Percentiles rank a stretch among this genome's conserved stretches.
Conservation (phyloP, 2,329 filamentous ascomycete genomes). For the Cordyceps javanica region DNA sequence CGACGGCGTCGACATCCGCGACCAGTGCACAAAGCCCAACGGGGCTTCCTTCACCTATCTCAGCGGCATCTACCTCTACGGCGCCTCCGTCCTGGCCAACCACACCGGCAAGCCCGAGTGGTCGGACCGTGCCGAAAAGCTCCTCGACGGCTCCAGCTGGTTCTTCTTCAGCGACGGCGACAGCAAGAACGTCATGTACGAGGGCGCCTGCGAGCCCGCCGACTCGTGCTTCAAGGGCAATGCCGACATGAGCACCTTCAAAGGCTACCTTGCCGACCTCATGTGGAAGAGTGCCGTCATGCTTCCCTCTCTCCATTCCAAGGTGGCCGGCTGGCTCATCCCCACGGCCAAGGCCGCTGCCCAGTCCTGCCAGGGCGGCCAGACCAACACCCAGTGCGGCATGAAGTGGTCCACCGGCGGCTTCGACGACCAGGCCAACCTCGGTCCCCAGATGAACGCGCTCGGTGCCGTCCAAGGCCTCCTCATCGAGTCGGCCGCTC, state of each 20-base stretch:
- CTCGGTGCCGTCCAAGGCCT: constrained; percentile 58
- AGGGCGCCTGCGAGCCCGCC: constrained; percentile 57
- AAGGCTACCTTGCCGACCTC: constrained; percentile 60
- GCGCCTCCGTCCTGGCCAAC: constrained; percentile 59
- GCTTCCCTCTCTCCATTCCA: constrained; percentile 45
- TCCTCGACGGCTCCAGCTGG: constrained; percentile 45
- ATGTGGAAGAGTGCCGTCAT: constrained; percentile 53
- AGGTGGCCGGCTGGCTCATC: constrained; percentile 42
- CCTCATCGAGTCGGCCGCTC: constrained; percentile 35
- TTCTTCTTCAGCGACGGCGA: constrained; percentile 50
- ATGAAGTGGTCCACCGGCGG: constrained; percentile 55
- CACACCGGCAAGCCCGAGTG: constrained; percentile 47
- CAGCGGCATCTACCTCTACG: constrained; percentile 59
- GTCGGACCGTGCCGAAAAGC: constrained; percentile 44
- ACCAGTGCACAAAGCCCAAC: constrained; percentile 49
- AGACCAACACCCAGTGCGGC: constrained; percentile 49
- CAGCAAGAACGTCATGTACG: constrained; percentile 55
- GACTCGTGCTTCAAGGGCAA: constrained; percentile 42
- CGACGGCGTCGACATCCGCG: constrained; percentile 52
- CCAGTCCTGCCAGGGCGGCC: constrained; percentile 49
- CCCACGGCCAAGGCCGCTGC: constrained; percentile 51
- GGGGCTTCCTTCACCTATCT: constrained; percentile 59
- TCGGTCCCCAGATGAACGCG: constrained; percentile 60
- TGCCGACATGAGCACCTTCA: constrained; percentile 61
- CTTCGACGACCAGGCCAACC: constrained; percentile 48